Evolutionary conservation across 306 rosid genomes (phyloP).

Genomic region (Corylus heterophylla): DNA sequence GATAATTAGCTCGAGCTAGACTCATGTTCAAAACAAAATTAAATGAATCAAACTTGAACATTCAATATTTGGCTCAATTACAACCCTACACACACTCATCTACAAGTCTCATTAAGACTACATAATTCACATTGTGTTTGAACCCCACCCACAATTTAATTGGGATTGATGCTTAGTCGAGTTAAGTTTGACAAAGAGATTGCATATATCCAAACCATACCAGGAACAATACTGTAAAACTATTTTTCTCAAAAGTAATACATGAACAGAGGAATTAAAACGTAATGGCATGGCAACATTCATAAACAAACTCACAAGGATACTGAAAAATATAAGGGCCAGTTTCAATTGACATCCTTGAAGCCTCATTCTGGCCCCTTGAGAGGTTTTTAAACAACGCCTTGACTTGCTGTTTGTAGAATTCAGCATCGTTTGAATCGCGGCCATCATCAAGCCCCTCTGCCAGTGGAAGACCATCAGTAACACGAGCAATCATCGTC

Average conservation of each 20-base stretch:
- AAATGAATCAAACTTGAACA: too few species aligned
- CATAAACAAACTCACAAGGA: conserved; percentile 45
- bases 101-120: background rate
- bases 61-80: too few species aligned
- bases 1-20: too few species aligned
- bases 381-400: conserved; percentile 89
- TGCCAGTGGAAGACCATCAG: conserved; percentile 88
- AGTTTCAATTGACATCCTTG: conserved; percentile 96
- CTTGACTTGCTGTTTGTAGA: conserved; percentile 92
- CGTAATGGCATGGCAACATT: background rate
- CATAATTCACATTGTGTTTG: background rate
- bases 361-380: conserved; percentile 82
- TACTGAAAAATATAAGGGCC: conserved; percentile 94
- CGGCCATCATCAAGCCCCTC: conserved; percentile 96
- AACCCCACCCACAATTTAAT: background rate
- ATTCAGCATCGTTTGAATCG: conserved; percentile 71
- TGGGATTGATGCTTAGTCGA: background rate
- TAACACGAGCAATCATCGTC: conserved; percentile 95
- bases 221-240: background rate
- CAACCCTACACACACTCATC: background rate
- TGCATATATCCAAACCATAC: background rate
- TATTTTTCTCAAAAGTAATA: background rate
- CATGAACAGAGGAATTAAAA: background rate
- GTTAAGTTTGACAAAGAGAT: background rate
- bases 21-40: too few species aligned